phyloP scores from a whole-genome alignment of 352 stramenopile species.

The Pythium phragmiticola region DNA sequence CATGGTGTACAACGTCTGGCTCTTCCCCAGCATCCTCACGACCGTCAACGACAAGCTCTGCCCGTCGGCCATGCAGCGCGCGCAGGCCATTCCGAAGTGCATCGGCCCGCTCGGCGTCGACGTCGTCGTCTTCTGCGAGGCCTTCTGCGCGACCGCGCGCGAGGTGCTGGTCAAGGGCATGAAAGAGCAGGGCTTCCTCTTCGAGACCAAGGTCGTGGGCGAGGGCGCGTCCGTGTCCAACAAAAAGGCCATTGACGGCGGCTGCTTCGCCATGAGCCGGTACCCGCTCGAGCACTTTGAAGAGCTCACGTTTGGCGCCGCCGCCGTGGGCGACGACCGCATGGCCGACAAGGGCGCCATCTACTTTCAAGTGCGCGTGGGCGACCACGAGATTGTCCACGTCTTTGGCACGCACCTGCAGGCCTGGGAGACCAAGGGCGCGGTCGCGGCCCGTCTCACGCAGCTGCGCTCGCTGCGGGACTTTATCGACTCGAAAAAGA shows the following conservation, averaged over 20 bases:
- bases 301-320: constrained; percentile 58
- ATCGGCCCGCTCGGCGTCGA: constrained; percentile 42
- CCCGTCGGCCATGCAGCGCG: constrained; percentile 41
- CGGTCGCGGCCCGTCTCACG: constrained; percentile 35
- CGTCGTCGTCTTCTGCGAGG: constrained; percentile 73
- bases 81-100: constrained; percentile 53
- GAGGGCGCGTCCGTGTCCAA: constrained; percentile 42
- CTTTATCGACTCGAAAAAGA: constrained; percentile 49
- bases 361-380: constrained; percentile 52
- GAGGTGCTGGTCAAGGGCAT: constrained; percentile 57
- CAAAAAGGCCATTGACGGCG: constrained; percentile 64
- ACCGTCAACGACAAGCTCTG: constrained; percentile 68
- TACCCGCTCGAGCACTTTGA: constrained; percentile 56
- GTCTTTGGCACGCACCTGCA: constrained; percentile 68
- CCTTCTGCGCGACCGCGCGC: constrained; percentile 47
- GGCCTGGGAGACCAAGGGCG: constrained; percentile 56
- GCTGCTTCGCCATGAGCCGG: constrained; percentile 69
- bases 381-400: constrained; percentile 40
- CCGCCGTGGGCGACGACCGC: constrained; percentile 53
- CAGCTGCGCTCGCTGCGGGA: constrained; percentile 46
- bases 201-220: constrained; percentile 65
- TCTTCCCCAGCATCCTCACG: constrained; percentile 57
- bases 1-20: constrained; percentile 76
- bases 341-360: constrained; percentile 66
- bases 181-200: constrained; percentile 65